These are phyloP conservation scores for Pyronema domesticum DNA, from an alignment of 495 filamentous ascomycete genomes.

Conservation along the genomic window DNA sequence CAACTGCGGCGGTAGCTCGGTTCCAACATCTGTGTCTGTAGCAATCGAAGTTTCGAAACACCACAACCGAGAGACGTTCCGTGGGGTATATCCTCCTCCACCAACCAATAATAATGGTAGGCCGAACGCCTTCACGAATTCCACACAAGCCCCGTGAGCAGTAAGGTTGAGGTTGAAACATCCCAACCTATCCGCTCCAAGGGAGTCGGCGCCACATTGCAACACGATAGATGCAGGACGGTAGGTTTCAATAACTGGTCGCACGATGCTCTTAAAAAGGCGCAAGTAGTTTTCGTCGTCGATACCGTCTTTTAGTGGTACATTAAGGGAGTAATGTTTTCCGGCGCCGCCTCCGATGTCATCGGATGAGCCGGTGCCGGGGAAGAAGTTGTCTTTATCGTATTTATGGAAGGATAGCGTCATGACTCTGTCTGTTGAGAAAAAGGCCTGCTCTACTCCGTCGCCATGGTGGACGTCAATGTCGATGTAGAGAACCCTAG, in stretches of 20 bases:
- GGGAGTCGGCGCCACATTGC: conserved; percentile 89
- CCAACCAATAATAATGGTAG: conserved; percentile 78
- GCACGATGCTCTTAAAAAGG: conserved; percentile 69
- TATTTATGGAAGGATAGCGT: conserved; percentile 98
- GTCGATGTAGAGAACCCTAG: conserved; percentile 89
- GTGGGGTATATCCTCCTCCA: conserved; percentile 91
- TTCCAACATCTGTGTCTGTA: conserved; percentile 50
- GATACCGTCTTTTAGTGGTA: conserved; percentile 89
- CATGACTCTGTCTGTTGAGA: conserved; percentile 96
- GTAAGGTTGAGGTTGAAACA: conserved; percentile 93
- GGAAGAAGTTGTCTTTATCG: conserved; percentile 77
- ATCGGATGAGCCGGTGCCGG: conserved; percentile 85
- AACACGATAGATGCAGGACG: conserved; percentile 75
- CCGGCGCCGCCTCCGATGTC: conserved; percentile 87
- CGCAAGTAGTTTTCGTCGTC: conserved; percentile 77
- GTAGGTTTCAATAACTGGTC: conserved; percentile 55
- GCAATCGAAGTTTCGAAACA: conserved; percentile 59
- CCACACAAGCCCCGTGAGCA: conserved; percentile 81
- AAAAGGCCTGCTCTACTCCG: conserved; percentile 95
- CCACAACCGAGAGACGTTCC: conserved; percentile 92
- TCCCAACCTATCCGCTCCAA: conserved; percentile 82
- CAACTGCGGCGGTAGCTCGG: conserved; percentile 42
- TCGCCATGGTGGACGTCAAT: conserved; percentile 98
- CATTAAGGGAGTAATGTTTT: conserved; percentile 92
- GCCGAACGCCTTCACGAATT: conserved; percentile 58